Evolutionary conservation across 1,139 yeast genomes (phyloP), one percentile per base, ranked within the genome.

Genomic region (Pneumocystis wakefieldiae): DNA sequence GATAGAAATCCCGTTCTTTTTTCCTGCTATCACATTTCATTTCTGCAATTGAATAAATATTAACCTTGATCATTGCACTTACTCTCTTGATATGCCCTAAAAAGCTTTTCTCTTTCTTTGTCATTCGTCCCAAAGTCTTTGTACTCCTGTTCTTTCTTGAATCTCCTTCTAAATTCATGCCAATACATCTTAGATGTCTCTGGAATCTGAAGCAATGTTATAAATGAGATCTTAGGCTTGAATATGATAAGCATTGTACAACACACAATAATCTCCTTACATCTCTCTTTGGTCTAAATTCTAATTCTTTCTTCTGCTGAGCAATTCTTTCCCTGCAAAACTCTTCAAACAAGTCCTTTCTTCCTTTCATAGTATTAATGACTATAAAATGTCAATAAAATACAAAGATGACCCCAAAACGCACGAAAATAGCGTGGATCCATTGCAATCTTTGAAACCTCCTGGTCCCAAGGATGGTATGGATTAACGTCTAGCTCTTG

Each of bases 401-500:
- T 28, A 3, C 5, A 19, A 38, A 19, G 0, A 8, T 48, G 14
- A 15, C 3, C 7, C 2, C 8, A 12, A n/a, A 24, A 17, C n/a
- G 8, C 28, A 37, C 36, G 42, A 2, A 73, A 71, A 68, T 76
- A 81, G 32, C 77, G 69, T 1, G 78, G 76, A 62, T 78, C 79
- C 38, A 73, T 67, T 1, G 76, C 69, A 1, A 82, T 67, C 58
- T 73, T 74, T 6, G 72, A 69, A n/a, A 76, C 71, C 67, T 80
- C 83, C 0, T 72, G 69, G 57, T 79, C 82, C 81, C 83, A 82
- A 0, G 79, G 69, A 3, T 78, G 73, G 65, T 69, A 79, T 0
- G 81, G 79, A 65, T 80, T 76, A 3, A 78, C 66, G 0, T 69
- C 36, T 3, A 65, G 38, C 6, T 69, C 70, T 8, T 69, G 67